phyloP scores from a whole-genome alignment of 192 early-diverging fungal species.

The Spizellomyces punctatus region DNA sequence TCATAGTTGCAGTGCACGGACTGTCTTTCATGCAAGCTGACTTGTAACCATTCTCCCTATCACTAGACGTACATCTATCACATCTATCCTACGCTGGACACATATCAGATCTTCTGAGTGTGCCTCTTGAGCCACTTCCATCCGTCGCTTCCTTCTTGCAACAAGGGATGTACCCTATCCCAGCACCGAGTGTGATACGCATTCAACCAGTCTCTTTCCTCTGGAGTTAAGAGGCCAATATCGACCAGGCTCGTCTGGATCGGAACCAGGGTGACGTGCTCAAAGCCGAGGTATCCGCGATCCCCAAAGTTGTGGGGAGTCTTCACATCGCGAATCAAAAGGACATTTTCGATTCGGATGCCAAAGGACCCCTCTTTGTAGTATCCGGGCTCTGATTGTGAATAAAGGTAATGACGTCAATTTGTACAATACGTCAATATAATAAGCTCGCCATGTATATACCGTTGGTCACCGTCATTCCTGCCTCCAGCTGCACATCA shows the following conservation, averaged over 20 bases:
- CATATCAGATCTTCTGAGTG: constrained; percentile 61
- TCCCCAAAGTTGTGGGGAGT: constrained; percentile 86
- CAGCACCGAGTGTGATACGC: constrained; percentile 76
- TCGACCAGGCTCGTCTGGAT: constrained; percentile 86
- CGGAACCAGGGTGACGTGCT: constrained; percentile 85
- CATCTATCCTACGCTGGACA: too few relatives aligned
- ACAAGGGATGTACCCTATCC: constrained; percentile 77
- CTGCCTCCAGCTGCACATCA: constrained; percentile 74
- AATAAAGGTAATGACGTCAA: neutral
- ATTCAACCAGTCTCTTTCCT: constrained; percentile 88
- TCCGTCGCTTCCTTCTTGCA: constrained; percentile 66
- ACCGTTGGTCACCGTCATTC: constrained; percentile 96
- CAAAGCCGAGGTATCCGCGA: constrained; percentile 83
- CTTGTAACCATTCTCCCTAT: too few relatives aligned
- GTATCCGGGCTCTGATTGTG: constrained; percentile 83
- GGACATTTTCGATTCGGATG: constrained; percentile 95
- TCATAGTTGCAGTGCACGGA: too few relatives aligned
- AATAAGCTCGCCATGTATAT: constrained; percentile 1
- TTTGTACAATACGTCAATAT: neutral
- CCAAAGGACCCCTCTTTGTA: constrained; percentile 97
- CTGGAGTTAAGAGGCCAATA: constrained; percentile 63
- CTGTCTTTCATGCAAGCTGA: too few relatives aligned
- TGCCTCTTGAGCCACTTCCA: constrained; percentile 86
- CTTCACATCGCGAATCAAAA: constrained; percentile 73
- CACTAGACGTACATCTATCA: too few relatives aligned